Base-by-base conservation (phyloP, 2,329 filamentous ascomycete genomes). In the Ophiobolus disseminans region DNA sequence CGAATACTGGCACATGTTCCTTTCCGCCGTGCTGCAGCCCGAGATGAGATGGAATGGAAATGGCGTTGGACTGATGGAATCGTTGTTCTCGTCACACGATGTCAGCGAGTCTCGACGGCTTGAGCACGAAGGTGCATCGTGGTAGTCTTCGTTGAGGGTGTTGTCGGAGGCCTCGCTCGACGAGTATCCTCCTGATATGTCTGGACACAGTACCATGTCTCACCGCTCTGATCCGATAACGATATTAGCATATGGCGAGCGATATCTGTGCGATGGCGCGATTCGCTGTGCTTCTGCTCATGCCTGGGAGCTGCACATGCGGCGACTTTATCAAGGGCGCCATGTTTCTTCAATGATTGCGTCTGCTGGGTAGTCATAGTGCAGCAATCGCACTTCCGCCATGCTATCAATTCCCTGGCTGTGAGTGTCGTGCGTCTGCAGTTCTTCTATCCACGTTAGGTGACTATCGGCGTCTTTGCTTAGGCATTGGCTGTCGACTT, bases 1-100 rank as follows among this genome's bases (percentile, higher is more conserved):
- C 26, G 66, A 60, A 41, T 55, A 62, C 38, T 62, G 63, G 46
- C 60, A 68, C 69, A 73, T 72, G 40, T 26, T 23, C 54, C 69
- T 50, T 8, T 48, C 60, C 30, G 55, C 53, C 10, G 58, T 46
- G 48, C 58, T 66, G 53, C 70, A 73, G 36, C 55, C 68, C 10
- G 62, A 60, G 20, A 65, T 40, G 34, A 66, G 61, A 50, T 67
- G 61, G 31, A 64, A 45, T 2, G 59, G 58, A 43, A 65, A 63
- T 40, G 61, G 30, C 7, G 45, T 17, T 7, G 7, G 11, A 20
- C 36, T 14, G 13, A 17, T 11, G 37, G 41, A 28, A 34, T 26
- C 22, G 25, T 19, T 40, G 16, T 53, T 34, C n/a, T 46, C 14
- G 19, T 21, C 16, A 17, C 43, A 44, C 25, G 41, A 21, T 20